phyloP scores from a whole-genome alignment of 2,329 filamentous ascomycete species.

The Cladosporium velox region DNA sequence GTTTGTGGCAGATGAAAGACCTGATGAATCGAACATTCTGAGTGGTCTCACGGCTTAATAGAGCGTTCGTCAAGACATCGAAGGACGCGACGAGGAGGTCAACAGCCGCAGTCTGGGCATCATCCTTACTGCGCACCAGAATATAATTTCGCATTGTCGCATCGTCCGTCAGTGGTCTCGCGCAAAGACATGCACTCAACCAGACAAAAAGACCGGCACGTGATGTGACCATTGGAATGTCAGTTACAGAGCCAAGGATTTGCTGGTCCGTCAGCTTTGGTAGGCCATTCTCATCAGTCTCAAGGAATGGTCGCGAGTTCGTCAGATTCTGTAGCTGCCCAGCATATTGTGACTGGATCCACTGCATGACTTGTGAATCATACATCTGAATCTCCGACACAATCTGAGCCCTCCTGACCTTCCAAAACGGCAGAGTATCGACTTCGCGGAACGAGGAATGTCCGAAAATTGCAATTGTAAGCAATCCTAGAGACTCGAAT shows the following conservation, averaged over 20 bases:
- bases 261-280: slow-evolving; percentile 62
- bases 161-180: slow-evolving; percentile 82
- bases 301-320: slow-evolving; percentile 58
- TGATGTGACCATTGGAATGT: slow-evolving; percentile 72
- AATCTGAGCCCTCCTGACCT: slow-evolving; percentile 28
- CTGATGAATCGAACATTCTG: slow-evolving; percentile 71
- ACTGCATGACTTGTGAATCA: slow-evolving; percentile 37
- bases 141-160: slow-evolving; percentile 74
- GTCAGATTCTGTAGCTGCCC: slow-evolving; percentile 34
- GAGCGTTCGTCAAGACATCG: slow-evolving; percentile 83
- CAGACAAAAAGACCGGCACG: slow-evolving; percentile 84
- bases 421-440: slow-evolving; percentile 36
- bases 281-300: slow-evolving; percentile 67
- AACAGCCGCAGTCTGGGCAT: slow-evolving; percentile 73
- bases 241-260: slow-evolving; percentile 41
- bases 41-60: slow-evolving; percentile 66
- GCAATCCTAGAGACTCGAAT: slow-evolving; percentile 37
- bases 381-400: slow-evolving; percentile 36
- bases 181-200: slow-evolving; percentile 78
- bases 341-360: slow-evolving; percentile 35
- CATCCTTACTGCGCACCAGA: slow-evolving; percentile 81
- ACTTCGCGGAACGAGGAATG: slow-evolving; percentile 30
- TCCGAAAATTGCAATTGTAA: slow-evolving; percentile 35
- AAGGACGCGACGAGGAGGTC: slow-evolving; percentile 88
- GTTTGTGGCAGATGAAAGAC: slow-evolving; percentile 79